A percentile compares a stretch with the other conserved stretches of the same genome.
These are phyloP conservation scores for Candida golubevii DNA, from an alignment of 805 yeast genomes.

Conservation along the genomic window DNA sequence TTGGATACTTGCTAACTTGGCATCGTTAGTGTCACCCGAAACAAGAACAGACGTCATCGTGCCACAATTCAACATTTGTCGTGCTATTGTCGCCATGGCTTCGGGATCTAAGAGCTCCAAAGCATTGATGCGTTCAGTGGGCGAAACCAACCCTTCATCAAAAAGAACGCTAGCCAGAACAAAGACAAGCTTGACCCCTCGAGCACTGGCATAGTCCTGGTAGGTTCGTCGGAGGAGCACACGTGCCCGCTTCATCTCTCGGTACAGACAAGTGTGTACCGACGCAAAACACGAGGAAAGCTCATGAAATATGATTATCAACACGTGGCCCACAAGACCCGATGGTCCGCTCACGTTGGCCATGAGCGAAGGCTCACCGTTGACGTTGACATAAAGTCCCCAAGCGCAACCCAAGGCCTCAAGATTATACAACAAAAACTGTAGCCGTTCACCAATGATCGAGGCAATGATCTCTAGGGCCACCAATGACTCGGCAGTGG, in stretches of 20 bases:
- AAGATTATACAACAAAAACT: conserved; percentile 46
- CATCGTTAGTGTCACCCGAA: conserved; percentile 44
- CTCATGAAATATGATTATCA: conserved; percentile 29
- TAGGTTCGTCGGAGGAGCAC: conserved; percentile 46
- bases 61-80: conserved; percentile 21
- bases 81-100: conserved; percentile 28
- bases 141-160: conserved; percentile 53
- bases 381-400: conserved; percentile 50
- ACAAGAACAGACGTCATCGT: conserved; percentile 40
- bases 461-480: conserved; percentile 53
- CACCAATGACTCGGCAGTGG: conserved; percentile 39
- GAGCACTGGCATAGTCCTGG: conserved; percentile 36
- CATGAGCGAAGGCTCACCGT: conserved; percentile 50
- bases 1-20: conserved; percentile 18
- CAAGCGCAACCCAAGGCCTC: conserved; percentile 54
- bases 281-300: conserved; percentile 20
- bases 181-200: conserved; percentile 46
- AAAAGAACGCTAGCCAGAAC: conserved; percentile 48
- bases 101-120: conserved; percentile 46
- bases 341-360: conserved; percentile 54
- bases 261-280: conserved; percentile 18
- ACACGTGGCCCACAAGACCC: conserved; percentile 32
- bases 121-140: conserved; percentile 53
- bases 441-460: conserved; percentile 38
- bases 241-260: conserved; percentile 42